phyloP scores from a whole-genome alignment of 768 basidiomycete genomes.

The Leccinum imitatum region DNA sequence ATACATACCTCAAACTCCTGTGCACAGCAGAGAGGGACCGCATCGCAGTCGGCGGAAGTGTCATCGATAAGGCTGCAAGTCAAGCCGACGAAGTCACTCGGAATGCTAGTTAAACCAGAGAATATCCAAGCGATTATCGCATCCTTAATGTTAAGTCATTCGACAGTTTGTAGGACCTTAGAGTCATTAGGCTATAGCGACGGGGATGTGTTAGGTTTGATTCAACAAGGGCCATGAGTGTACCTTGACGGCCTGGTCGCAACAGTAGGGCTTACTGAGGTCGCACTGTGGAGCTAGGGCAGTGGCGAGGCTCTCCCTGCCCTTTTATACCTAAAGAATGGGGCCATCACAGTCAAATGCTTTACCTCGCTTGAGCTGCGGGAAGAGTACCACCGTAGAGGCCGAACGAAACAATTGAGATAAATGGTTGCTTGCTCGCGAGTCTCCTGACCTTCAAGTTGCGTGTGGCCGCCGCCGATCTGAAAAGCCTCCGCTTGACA shows the following conservation, averaged over 20 bases:
- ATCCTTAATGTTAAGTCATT: background rate
- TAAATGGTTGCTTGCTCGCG: background rate
- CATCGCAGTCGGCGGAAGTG: background rate
- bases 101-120: background rate
- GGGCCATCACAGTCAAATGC: background rate
- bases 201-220: background rate
- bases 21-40: background rate
- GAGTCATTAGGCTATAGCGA: background rate
- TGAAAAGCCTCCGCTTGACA: background rate
- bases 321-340: background rate
- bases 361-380: background rate
- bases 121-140: background rate
- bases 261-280: background rate
- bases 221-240: background rate
- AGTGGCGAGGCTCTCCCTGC: background rate
- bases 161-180: background rate
- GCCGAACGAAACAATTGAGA: background rate
- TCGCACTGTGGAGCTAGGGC: background rate
- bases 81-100: background rate
- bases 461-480: background rate
- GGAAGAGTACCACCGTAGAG: background rate
- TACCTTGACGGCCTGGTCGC: background rate
- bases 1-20: background rate
- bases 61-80: background rate
- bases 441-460: background rate